phyloP scores from a whole-genome alignment of 108 stramenopile genomes.

The Epithemia pelagica region DNA sequence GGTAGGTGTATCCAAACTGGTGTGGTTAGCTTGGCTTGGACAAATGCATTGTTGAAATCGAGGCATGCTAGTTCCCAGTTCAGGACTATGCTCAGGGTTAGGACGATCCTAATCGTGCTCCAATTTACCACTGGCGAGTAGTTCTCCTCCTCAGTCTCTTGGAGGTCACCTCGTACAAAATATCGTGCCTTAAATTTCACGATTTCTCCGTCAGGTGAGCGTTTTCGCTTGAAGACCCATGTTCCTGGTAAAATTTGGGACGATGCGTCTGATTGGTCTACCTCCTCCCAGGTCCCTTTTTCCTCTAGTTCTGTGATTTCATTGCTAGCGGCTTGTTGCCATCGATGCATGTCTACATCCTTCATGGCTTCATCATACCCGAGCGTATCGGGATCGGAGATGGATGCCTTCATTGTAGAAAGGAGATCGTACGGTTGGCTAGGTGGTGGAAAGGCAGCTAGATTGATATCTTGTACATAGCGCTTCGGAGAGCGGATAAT shows the following conservation, averaged over 20 bases:
- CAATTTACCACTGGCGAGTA: constrained; percentile 47
- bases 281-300: constrained; percentile 17
- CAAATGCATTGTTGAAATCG: constrained; percentile 25
- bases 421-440: no score
- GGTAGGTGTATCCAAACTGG: constrained; percentile 17
- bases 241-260: constrained; percentile 26
- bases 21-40: constrained; percentile 17
- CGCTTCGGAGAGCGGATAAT: no score
- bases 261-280: background rate
- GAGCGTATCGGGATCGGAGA: constrained; percentile 9
- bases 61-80: background rate
- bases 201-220: constrained; percentile 33
- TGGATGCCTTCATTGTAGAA: background rate
- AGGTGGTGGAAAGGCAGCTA: no score
- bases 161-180: constrained; percentile 37
- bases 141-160: constrained; percentile 31
- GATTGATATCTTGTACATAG: no score
- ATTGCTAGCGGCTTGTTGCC: constrained; percentile 17
- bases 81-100: constrained; percentile 14
- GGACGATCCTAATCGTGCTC: constrained; percentile 24
- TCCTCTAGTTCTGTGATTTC: constrained; percentile 21
- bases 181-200: constrained; percentile 43
- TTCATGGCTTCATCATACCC: constrained; percentile 20
- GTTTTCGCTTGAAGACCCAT: constrained; percentile 43
- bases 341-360: constrained; percentile 22